Evolutionary conservation across 148 eudicot genomes (phyloP).

Genomic region (Limonium bicolor): DNA sequence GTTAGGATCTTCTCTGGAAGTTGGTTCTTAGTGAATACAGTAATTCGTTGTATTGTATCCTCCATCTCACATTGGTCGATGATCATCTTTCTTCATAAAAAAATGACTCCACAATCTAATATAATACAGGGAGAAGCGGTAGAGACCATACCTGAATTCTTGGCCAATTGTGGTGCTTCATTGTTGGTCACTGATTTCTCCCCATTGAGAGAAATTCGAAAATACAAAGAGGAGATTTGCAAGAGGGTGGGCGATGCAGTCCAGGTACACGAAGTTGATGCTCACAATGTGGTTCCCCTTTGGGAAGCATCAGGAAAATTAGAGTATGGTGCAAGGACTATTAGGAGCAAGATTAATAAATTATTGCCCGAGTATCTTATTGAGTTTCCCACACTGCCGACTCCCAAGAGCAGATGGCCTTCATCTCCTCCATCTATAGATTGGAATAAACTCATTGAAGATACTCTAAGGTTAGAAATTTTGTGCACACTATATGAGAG

Average conservation of each 20-base stretch:
- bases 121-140: slow-evolving; percentile 64
- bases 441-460: slow-evolving; percentile 65
- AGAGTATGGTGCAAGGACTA: slow-evolving; percentile 84
- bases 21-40: too few relatives aligned
- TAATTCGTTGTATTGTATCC: too few relatives aligned
- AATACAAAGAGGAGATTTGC: slow-evolving; percentile 67
- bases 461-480: slow-evolving; percentile 51
- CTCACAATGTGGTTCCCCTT: slow-evolving; percentile 90
- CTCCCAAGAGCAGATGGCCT: slow-evolving; percentile 42
- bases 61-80: too few relatives aligned
- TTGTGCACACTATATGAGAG: too few relatives aligned
- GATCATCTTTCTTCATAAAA: too few relatives aligned
- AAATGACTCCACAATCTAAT: too few relatives aligned
- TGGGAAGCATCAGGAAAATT: slow-evolving; percentile 83
- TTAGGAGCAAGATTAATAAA: slow-evolving; percentile 71
- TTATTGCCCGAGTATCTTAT: slow-evolving; percentile 70
- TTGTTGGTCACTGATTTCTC: slow-evolving; percentile 82
- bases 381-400: slow-evolving; percentile 48
- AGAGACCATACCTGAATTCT: slow-evolving; percentile 71
- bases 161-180: slow-evolving; percentile 77
- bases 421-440: slow-evolving; percentile 25
- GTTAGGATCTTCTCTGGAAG: too few relatives aligned
- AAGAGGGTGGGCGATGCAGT: slow-evolving; percentile 48
- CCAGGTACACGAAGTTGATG: slow-evolving; percentile 88
- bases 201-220: slow-evolving; percentile 59